These are phyloP conservation scores for Fistulifera solaris DNA, from an alignment of 108 stramenopile genomes.

Conservation along the genomic window DNA sequence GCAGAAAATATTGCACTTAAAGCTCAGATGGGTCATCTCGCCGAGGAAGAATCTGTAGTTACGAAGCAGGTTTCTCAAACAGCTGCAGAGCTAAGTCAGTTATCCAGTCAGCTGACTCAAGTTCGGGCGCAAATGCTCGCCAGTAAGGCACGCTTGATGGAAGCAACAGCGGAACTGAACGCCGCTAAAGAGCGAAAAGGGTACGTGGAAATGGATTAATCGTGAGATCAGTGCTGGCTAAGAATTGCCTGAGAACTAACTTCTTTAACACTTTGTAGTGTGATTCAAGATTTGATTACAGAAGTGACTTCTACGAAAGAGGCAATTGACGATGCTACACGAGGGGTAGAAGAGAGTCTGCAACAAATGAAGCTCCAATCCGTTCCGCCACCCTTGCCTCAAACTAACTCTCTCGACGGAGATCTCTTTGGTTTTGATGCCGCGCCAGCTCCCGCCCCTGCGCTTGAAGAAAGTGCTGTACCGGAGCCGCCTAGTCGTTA, in stretches of 20 bases:
- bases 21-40: constrained; percentile 55
- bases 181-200: constrained; percentile 60
- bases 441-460: constrained; percentile 4
- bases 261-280: constrained; percentile 7
- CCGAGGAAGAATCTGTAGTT: constrained; percentile 71
- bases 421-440: constrained; percentile 26
- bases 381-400: constrained; percentile 2
- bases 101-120: constrained; percentile 41
- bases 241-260: not conserved
- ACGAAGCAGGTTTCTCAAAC: constrained; percentile 46
- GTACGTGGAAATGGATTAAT: constrained; percentile 28
- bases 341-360: constrained; percentile 10
- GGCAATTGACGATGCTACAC: constrained; percentile 30
- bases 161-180: constrained; percentile 62
- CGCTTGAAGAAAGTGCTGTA: not conserved
- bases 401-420: constrained; percentile 19
- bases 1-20: constrained; percentile 77
- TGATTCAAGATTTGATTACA: constrained; percentile 45
- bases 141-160: constrained; percentile 48
- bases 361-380: constrained; percentile 10
- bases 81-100: constrained; percentile 46
- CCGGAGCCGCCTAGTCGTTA: no score
- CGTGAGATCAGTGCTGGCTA: not conserved
- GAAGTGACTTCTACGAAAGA: constrained; percentile 53
- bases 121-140: constrained; percentile 59